Base-by-base conservation (phyloP, 2,329 filamentous ascomycete genomes). In the Sporothrix inflata region DNA sequence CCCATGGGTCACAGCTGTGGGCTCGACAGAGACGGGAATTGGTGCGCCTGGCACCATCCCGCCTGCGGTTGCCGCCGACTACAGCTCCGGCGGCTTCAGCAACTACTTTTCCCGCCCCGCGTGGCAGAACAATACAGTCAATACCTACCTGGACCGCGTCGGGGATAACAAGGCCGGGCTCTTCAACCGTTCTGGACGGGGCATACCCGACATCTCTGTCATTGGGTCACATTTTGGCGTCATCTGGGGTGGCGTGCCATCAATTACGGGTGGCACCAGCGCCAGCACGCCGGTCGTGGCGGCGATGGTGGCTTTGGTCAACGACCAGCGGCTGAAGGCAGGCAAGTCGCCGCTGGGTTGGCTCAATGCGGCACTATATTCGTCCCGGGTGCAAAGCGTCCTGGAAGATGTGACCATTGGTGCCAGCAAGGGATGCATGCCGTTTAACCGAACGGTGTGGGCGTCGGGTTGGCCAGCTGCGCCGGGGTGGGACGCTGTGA, bases 1-100 rank as follows among this genome's bases (percentile, higher is more conserved):
- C 76, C 91, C 90, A 0, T 93, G 88, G 78, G 86, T 92, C 8
- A 93, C 91, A 0, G 82, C 85, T 2, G 87, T 93, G 1, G 91
- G 91, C 7, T 90, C 87, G 1, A 90, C 88, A 1, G 66, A 70
- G 4, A 42, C 40, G 14, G 68, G 53, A 12, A 51, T 42, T n/a
- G 21, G 19, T 6, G 40, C 27, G 8, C 47, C 51, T 34, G 51
- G 81, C 67, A 47, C 81, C 75, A 19, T 34, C 4, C 75, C 75
- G 1, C 75, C 76, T 3, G 77, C 80, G 4, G 82, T 82, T 0
- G 77, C 75, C 2, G 85, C 81, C 1, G 75, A 75, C n/a, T 85
- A 84, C 76, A 86, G 83, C 69, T 81, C 82, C 3, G 85, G 87
- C 8, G 87, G 87, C 4, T 88, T 88, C 79, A 86, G 84, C 72